Base-by-base conservation (phyloP, 257 asterid genomes). In the Forsythia viridissima region DNA sequence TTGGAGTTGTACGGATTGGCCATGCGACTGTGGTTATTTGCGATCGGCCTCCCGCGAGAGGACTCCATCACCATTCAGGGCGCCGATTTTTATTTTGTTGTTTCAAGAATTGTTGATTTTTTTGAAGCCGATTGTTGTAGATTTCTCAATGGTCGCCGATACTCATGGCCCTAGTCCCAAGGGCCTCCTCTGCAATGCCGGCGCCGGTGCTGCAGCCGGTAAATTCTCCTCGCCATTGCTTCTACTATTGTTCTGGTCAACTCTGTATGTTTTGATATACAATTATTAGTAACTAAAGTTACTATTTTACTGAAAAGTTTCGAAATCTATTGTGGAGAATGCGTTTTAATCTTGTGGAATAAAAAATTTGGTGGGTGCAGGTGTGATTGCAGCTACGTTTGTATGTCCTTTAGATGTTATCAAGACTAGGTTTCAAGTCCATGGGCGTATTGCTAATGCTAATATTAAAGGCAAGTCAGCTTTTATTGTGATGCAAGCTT, bases 171-270 rank as follows among this genome's bases (percentile, higher is more conserved):
- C 89, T 86, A 89, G 88, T 57, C 88, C 93, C 37, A 89, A 82
- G 87, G 93, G 92, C 67, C 77, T 91, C 51, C 89, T 94, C 51
- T 94, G 98, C 88, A 93, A 94, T 84, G 99, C 98, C 24, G 97
- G 93, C 71, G 98, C 98, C 13, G 99, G 99, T 71, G 98, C 97
- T 36, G 99, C 98, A 18, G 99, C 99, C 21, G 99, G 98, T 94
- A 87, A 77, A 69, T 3, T 57, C 34, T 37, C 0, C 4, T 9
- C 21, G 30, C 5, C 37, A 69, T 59, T 59, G 7, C 37, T 76
- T 43, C 42, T 41, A 37, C 24, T 44, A 30, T 42, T 51, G 57
- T 6, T 18, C 43, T 55, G 67, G 67, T 59, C 67, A n/a, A 20
- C 34, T 8, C 4, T 20, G 12, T 21, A 8, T 59, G 67, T 59